These are phyloP conservation scores for Didymosphaeria variabile DNA, from an alignment of 2,329 filamentous ascomycete species.

Conservation along the genomic window DNA sequence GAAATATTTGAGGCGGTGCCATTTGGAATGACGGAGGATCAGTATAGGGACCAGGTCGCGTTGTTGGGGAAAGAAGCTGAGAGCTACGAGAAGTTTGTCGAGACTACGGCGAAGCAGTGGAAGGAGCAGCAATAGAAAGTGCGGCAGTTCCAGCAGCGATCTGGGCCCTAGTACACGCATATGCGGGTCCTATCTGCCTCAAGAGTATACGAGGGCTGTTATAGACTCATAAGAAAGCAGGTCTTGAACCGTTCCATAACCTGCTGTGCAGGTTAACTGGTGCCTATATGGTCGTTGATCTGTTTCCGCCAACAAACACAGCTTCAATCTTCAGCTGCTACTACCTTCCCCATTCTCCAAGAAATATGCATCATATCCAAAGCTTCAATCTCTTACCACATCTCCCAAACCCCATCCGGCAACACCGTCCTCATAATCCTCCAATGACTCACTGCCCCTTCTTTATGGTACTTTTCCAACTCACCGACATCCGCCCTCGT, in stretches of 20 bases:
- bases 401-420: conserved; percentile 82
- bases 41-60: conserved; percentile 10
- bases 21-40: conserved; percentile 5
- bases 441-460: conserved; percentile 88
- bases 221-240: no score
- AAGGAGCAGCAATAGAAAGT: background rate
- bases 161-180: no score
- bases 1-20: conserved; percentile 8
- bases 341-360: no score
- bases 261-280: no score
- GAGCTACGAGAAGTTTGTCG: conserved; percentile 14
- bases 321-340: no score
- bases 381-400: conserved; percentile 66
- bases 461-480: conserved; percentile 75
- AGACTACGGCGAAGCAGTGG: conserved; percentile 6
- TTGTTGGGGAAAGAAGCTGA: conserved; percentile 16
- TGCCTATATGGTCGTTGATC: no score
- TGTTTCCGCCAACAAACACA: no score
- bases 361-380: no score
- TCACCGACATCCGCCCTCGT: conserved; percentile 70
- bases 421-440: conserved; percentile 86
- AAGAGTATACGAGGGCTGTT: no score
- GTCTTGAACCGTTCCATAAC: no score
- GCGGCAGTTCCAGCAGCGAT: no score
- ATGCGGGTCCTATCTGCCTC: no score